Evolutionary conservation across 2,329 filamentous ascomycete species (phyloP).

Genomic region (Diaporthe velutina): DNA sequence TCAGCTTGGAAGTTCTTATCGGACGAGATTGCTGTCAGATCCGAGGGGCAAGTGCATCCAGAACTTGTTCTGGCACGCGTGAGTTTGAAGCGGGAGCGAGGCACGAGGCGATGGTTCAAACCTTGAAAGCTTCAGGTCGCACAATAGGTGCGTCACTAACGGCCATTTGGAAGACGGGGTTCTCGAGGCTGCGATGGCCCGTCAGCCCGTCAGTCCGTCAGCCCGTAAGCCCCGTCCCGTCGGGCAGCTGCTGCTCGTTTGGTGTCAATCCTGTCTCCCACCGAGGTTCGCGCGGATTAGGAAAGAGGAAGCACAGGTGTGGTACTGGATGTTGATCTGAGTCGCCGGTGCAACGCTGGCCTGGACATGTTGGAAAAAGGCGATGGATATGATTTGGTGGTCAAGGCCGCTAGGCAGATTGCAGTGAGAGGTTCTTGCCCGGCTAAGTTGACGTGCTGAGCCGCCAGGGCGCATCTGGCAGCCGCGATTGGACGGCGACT

Average conservation of each 20-base stretch:
- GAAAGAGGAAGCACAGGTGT: neutral
- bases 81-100: neutral
- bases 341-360: slow-evolving; percentile 6
- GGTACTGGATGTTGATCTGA: neutral
- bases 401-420: slow-evolving; percentile 15
- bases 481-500: slow-evolving; percentile 11
- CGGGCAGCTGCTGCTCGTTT: slow-evolving; percentile 10
- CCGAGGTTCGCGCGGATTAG: neutral
- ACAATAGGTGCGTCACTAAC: neutral
- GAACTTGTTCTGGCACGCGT: neutral
- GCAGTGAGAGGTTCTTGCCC: slow-evolving; percentile 1
- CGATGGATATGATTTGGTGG: slow-evolving; percentile 20
- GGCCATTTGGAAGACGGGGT: neutral
- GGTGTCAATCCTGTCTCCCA: neutral
- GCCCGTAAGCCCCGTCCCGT: slow-evolving; percentile 3
- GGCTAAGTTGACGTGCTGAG: slow-evolving; percentile 21
- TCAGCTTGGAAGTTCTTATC: slow-evolving; percentile 6
- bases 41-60: neutral
- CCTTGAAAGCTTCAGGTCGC: slow-evolving; percentile 1
- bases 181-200: slow-evolving; percentile 10
- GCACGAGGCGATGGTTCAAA: neutral
- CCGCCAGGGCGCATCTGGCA: slow-evolving; percentile 2
- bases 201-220: slow-evolving; percentile 10
- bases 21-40: slow-evolving; percentile 5
- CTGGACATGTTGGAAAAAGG: neutral